Percentiles rank a stretch among this genome's conserved stretches.
Conservation (phyloP, 2,329 filamentous ascomycete species). For the Diaporthe helianthi region DNA sequence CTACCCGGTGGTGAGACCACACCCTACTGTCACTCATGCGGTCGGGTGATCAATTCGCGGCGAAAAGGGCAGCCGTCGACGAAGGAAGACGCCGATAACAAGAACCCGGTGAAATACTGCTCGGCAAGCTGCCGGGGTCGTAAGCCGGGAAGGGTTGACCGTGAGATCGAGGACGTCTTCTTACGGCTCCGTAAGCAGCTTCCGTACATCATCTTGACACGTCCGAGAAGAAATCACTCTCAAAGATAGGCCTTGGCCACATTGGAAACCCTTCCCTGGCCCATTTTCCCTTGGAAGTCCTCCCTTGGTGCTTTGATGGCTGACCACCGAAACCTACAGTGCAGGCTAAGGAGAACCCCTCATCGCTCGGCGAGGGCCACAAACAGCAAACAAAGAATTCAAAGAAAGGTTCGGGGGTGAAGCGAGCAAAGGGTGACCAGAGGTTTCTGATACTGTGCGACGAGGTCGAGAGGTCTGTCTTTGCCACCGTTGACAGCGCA, state of each 20-base stretch:
- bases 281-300: no score
- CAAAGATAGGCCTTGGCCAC: no score
- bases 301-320: no score
- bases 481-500: slow-evolving; percentile 50
- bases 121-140: slow-evolving; percentile 59
- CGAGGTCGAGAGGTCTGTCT: slow-evolving; percentile 57
- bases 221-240: no score
- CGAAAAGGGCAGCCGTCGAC: slow-evolving; percentile 35
- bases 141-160: slow-evolving; percentile 58
- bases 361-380: slow-evolving; percentile 9
- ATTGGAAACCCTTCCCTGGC: no score
- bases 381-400: slow-evolving; percentile 16
- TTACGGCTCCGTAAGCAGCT: slow-evolving; percentile 40
- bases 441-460: slow-evolving; percentile 57
- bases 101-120: slow-evolving; percentile 59
- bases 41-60: slow-evolving; percentile 57
- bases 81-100: slow-evolving; percentile 31
- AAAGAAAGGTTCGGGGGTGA: slow-evolving; percentile 42
- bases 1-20: slow-evolving; percentile 53
- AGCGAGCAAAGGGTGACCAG: slow-evolving; percentile 55
- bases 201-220: no score
- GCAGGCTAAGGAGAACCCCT: slow-evolving; percentile 29
- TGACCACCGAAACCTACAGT: slow-evolving; percentile 33
- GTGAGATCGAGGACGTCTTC: slow-evolving; percentile 59
- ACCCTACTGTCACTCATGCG: slow-evolving; percentile 64